A percentile compares a stretch with the other conserved stretches of the same genome.
phyloP scores from a whole-genome alignment of 2,329 filamentous ascomycete genomes.

The Xylariaceae sp. region DNA sequence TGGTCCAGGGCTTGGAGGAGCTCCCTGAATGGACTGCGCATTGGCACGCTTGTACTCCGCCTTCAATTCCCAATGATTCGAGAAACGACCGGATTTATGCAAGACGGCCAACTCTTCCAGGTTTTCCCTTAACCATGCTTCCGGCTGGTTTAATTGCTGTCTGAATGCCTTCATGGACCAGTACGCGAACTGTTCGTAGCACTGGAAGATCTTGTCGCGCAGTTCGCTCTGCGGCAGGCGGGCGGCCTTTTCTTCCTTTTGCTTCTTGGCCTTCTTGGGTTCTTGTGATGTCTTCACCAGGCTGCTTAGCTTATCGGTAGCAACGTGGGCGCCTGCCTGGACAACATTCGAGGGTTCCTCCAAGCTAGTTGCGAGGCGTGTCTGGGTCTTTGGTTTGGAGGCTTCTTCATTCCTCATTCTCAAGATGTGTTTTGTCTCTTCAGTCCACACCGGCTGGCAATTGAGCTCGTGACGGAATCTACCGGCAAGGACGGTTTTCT shows the following conservation, averaged over 20 bases:
- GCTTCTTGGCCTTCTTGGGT: slow-evolving; percentile 68
- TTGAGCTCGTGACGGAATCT: slow-evolving; percentile 73
- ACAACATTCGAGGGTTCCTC: slow-evolving; percentile 50
- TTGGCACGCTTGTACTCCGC: slow-evolving; percentile 59
- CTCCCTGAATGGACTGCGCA: slow-evolving; percentile 48
- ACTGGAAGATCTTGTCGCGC: slow-evolving; percentile 76
- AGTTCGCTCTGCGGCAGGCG: slow-evolving; percentile 88
- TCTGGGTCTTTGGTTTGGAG: slow-evolving; percentile 55
- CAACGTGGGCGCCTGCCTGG: slow-evolving; percentile 51
- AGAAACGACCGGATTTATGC: slow-evolving; percentile 78
- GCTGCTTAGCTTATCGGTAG: slow-evolving; percentile 40
- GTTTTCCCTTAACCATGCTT: slow-evolving; percentile 84
- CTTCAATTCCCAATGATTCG: slow-evolving; percentile 80
- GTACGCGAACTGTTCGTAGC: slow-evolving; percentile 82
- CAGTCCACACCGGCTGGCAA: slow-evolving; percentile 67
- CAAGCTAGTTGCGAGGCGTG: slow-evolving; percentile 37
- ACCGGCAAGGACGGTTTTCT: slow-evolving; percentile 73
- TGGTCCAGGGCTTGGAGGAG: slow-evolving; percentile 39
- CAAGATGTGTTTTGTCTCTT: slow-evolving; percentile 62
- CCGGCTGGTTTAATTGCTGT: slow-evolving; percentile 74
- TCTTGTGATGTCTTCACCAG: slow-evolving; percentile 46
- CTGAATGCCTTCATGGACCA: slow-evolving; percentile 92
- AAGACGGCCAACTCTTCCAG: slow-evolving; percentile 79
- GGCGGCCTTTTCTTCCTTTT: slow-evolving; percentile 48
- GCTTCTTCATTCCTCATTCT: slow-evolving; percentile 53